phyloP scores from a whole-genome alignment of 2,329 filamentous ascomycete species.

The Fusarium mundagurra region DNA sequence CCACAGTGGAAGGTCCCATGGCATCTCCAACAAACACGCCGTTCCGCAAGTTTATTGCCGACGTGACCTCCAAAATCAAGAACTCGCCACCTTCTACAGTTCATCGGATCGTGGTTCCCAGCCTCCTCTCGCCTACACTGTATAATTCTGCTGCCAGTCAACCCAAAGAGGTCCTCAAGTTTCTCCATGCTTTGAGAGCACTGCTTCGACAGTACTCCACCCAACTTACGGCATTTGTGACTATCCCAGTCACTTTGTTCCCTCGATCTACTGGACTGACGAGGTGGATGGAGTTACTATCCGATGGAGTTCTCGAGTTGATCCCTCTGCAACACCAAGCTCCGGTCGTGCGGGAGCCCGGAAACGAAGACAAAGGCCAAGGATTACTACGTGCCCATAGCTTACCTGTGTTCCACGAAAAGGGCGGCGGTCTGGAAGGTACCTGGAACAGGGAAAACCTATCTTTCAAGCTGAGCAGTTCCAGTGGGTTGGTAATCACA shows the following conservation, averaged over 20 bases:
- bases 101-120: slow-evolving; percentile 87
- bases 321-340: slow-evolving; percentile 71
- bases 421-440: slow-evolving; percentile 78
- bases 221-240: slow-evolving; percentile 76
- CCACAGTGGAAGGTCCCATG: slow-evolving; percentile 54
- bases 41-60: slow-evolving; percentile 71
- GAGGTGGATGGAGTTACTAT: slow-evolving; percentile 85
- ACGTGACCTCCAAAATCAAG: slow-evolving; percentile 65
- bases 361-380: slow-evolving; percentile 79
- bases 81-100: slow-evolving; percentile 68
- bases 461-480: slow-evolving; percentile 87
- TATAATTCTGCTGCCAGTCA: slow-evolving; percentile 76
- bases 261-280: slow-evolving; percentile 79
- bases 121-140: slow-evolving; percentile 83
- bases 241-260: slow-evolving; percentile 82
- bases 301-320: slow-evolving; percentile 87
- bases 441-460: slow-evolving; percentile 82
- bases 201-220: slow-evolving; percentile 74
- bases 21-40: slow-evolving; percentile 37
- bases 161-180: slow-evolving; percentile 80
- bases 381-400: slow-evolving; percentile 86
- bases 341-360: slow-evolving; percentile 60
- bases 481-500: slow-evolving; percentile 82
- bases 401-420: slow-evolving; percentile 86
- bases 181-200: slow-evolving; percentile 80